Evolutionary conservation across 805 yeast genomes (phyloP), one percentile per base, ranked within the genome.

Genomic region (Yamadazyma nakazawae): DNA sequence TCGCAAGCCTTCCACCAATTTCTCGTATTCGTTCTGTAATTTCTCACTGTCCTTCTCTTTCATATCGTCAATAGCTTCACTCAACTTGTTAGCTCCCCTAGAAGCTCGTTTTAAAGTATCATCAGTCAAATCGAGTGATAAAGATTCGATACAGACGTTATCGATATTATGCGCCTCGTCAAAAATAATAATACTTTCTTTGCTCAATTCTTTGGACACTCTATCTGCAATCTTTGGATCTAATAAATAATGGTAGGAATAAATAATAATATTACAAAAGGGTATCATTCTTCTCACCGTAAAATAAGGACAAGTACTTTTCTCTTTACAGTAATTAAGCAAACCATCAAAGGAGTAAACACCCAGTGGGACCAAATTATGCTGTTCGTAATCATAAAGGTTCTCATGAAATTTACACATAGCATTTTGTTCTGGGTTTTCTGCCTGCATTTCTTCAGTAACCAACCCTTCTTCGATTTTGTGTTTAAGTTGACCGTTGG

Each of bases 101-200:
- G 96, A 77, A 0, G 99, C 99, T 54, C 82, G 75, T 57, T 90
- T 84, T 50, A 94, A 67, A 8, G 89, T 81, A 54, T 92, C 97
- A 56, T 90, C 96, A 0, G 97, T 94, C 53, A 94, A 70, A 61
- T 94, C 98, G 41, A 94, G 76, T 5, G 97, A 88, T 36, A 94
- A 67, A 0, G 98, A 88, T 65, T 94, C 99, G 48, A 94, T 94
- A 71, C 99, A 94, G 47, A 94, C 99, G 74, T 94, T 94, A 75
- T 94, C 99, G 47, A 94, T 94, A 68, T 94, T 94, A 66, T 94
- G 99, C 40, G 99, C 99, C 70, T 94, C 99, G 69, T 94, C 99
- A 62, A 94, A 94, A 34, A 94, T 95, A 51, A 94, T 86, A 49
- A 94, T 94, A 45, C 95, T 80, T 60, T 94, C 98, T 55, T 90